Evolutionary conservation across 805 yeast species (phyloP), one percentile per base, ranked within the genome.

Genomic region (Starmerella floris): DNA sequence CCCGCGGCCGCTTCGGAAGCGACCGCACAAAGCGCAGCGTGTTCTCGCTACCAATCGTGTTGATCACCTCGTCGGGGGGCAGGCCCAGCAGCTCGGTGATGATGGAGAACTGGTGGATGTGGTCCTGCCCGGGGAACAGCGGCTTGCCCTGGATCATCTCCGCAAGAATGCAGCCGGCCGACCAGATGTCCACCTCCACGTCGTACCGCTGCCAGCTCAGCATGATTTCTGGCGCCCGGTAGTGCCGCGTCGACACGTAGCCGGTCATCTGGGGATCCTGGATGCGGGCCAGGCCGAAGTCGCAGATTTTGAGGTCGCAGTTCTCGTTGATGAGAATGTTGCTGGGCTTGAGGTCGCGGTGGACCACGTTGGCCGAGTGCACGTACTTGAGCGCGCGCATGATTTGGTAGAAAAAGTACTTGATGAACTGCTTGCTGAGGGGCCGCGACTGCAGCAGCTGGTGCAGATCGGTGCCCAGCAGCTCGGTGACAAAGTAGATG

Each of bases 201-300:
- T 87, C 95, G 64, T 88, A 88, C 59, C 88, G 84, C 62, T 88
- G 98, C 97, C 97, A 88, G 23, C 96, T 85, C 51, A 88, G 72
- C 98, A 88, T 88, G 62, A 88, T 88, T 61, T 88, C 98, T 2
- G 98, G 98, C 0, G 97, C 98, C 49, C 98, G 74, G 64, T 88
- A 88, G 67, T 85, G 88, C 57, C 98, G 65, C 3, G 98, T 88
- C 4, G 94, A 80, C 16, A 88, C 98, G 61, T 88, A 88, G 9
- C 97, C 98, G 1, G 97, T 88, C 98, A 88, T 88, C 62, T 88
- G 97, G 13, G 96, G 95, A 64, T 88, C 98, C 67, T 88, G 96
- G 57, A 88, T 82, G 59, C 98, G 74, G 27, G 97, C 97, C 47
- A 88, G 69, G 20, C 98, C 98, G 60, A 88, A 83, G 62, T 83